phyloP scores from a whole-genome alignment of 345 rosid genomes.

The Mercurialis annua region DNA sequence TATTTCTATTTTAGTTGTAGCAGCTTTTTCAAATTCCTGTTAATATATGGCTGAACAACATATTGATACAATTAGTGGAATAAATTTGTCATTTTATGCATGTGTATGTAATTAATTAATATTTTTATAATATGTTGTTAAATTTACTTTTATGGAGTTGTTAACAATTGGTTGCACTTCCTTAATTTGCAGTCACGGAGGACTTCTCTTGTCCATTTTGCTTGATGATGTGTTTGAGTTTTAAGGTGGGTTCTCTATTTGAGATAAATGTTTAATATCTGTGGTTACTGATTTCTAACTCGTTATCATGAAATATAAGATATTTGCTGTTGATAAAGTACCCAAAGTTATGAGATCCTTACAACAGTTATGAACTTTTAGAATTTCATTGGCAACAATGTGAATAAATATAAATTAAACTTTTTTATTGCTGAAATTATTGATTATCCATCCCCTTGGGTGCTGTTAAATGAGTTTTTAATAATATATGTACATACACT shows the following conservation, averaged over 20 bases:
- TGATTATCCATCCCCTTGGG: neutral
- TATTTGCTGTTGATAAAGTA: neutral
- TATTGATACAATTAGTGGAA: neutral
- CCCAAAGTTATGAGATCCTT: neutral
- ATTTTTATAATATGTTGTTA: no score
- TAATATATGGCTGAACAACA: neutral
- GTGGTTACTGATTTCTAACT: neutral
- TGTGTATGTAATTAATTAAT: neutral
- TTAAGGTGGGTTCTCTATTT: constrained; percentile 19
- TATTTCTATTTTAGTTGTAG: neutral
- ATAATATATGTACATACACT: constrained; percentile 15
- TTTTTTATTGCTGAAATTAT: neutral
- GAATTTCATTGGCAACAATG: neutral
- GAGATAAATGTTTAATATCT: neutral
- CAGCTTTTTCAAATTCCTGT: neutral
- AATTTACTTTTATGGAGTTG: neutral
- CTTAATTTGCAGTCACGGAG: constrained; percentile 26
- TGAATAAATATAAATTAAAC: neutral
- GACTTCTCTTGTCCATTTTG: constrained; percentile 33
- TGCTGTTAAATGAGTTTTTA: neutral
- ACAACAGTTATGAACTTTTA: neutral
- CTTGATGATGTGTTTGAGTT: constrained; percentile 27
- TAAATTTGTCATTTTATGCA: neutral
- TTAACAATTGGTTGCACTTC: neutral
- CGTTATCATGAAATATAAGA: neutral